Evolutionary conservation across 1,284 basidiomycete species (phyloP).

Genomic region (Cerrena zonata): DNA sequence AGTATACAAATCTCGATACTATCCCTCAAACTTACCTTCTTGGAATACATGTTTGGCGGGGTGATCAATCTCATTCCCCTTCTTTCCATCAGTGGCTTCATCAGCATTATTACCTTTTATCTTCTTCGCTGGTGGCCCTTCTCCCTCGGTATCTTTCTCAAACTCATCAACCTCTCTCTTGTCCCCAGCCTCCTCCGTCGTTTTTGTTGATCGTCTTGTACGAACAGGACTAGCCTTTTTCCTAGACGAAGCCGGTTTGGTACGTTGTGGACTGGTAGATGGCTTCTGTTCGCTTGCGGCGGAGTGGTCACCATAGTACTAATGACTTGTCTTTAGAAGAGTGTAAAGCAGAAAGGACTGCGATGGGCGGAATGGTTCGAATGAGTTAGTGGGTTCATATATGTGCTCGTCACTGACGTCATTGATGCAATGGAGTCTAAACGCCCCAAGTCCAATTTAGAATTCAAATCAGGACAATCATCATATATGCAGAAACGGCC

Average conservation of each 20-base stretch:
- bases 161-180: constrained; percentile 8
- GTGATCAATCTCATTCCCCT: constrained; percentile 2
- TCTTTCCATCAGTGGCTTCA: neutral
- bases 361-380: too few relatives aligned
- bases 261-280: neutral
- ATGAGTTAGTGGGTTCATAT: too few relatives aligned
- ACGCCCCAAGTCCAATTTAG: too few relatives aligned
- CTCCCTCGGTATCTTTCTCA: neutral
- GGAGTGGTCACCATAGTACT: neutral
- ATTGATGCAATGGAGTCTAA: too few relatives aligned
- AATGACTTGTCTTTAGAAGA: too few relatives aligned
- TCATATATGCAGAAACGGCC: too few relatives aligned
- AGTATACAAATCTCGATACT: neutral
- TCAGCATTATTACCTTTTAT: neutral
- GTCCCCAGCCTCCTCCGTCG: neutral
- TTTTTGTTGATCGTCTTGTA: neutral
- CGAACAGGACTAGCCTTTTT: neutral
- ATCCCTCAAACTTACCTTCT: constrained; percentile 5
- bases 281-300: neutral
- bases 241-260: constrained; percentile 4
- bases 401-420: too few relatives aligned
- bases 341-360: too few relatives aligned
- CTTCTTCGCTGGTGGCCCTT: constrained; percentile 1
- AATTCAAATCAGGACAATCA: too few relatives aligned
- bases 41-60: constrained; percentile 11